phyloP scores from a whole-genome alignment of 2,329 filamentous ascomycete species.

The Hymenoscyphus albidus region DNA sequence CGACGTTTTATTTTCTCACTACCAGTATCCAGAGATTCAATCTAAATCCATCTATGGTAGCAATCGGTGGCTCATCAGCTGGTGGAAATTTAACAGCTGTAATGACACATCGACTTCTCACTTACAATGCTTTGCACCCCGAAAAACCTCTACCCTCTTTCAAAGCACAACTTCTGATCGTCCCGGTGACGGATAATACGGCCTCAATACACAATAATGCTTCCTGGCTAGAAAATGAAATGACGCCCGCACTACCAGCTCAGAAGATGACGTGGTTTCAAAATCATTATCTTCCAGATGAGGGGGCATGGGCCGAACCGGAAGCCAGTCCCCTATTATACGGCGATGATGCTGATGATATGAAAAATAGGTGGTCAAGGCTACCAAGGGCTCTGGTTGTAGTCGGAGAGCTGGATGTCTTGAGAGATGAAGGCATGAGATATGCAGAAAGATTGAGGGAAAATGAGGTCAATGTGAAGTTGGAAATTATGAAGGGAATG shows the following conservation, averaged over 20 bases:
- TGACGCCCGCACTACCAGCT: conserved; percentile 49
- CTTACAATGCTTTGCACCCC: conserved; percentile 29
- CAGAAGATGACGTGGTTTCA: conserved; percentile 59
- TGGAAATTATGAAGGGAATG: conserved; percentile 51
- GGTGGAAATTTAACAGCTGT: conserved; percentile 50
- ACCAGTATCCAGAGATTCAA: conserved; percentile 27
- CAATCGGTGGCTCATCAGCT: conserved; percentile 49
- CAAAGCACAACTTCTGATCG: conserved; percentile 47
- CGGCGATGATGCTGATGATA: conserved; percentile 35
- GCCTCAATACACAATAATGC: conserved; percentile 42
- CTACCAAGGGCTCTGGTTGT: conserved; percentile 50
- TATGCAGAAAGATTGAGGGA: conserved; percentile 46
- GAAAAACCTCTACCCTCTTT: conserved; percentile 37
- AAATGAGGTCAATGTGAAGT: conserved; percentile 45
- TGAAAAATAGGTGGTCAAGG: conserved; percentile 38
- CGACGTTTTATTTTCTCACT: conserved; percentile 44
- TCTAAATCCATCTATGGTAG: conserved; percentile 43
- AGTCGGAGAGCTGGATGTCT: conserved; percentile 53
- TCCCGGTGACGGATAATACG: conserved; percentile 57
- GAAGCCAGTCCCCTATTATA: conserved; percentile 54
- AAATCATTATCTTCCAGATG: conserved; percentile 51
- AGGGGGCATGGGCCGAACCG: conserved; percentile 43
- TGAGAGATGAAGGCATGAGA: conserved; percentile 50
- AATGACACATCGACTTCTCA: conserved; percentile 47
- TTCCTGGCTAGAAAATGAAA: conserved; percentile 49